phyloP scores from a whole-genome alignment of 2,329 filamentous ascomycete genomes.

The Dactylellina leptospora region DNA sequence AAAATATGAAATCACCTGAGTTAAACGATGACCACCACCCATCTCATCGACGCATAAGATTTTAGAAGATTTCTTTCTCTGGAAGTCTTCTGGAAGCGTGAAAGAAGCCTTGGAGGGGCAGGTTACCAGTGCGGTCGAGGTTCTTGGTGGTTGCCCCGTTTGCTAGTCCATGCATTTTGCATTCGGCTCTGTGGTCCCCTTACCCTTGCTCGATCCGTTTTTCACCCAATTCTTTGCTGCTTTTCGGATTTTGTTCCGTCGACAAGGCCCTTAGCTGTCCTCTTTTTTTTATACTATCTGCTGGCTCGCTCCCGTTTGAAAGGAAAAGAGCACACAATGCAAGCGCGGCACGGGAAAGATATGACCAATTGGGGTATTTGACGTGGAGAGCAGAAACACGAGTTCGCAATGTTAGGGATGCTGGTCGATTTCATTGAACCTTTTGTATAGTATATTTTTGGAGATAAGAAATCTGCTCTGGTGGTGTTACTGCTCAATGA shows the following conservation, averaged over 20 bases:
- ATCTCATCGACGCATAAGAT: constrained; percentile 25
- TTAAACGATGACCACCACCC: constrained; percentile 31
- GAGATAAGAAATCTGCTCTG: constrained; percentile 18
- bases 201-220: constrained; percentile 53
- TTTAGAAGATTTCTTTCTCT: constrained; percentile 41
- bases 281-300: constrained; percentile 6
- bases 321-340: constrained; percentile 40
- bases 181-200: constrained; percentile 57
- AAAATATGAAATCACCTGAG: constrained; percentile 39
- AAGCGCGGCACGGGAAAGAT: constrained; percentile 52
- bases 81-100: constrained; percentile 50
- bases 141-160: background rate
- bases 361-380: constrained; percentile 51
- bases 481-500: constrained; percentile 16
- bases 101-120: constrained; percentile 29
- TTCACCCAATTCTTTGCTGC: background rate
- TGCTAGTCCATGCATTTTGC: constrained; percentile 60
- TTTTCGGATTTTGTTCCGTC: constrained; percentile 48
- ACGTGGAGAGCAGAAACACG: constrained; percentile 42
- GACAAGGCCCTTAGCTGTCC: constrained; percentile 25
- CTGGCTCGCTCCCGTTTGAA: constrained; percentile 5
- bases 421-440: constrained; percentile 3
- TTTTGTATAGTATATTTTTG: constrained; percentile 20
- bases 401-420: constrained; percentile 25
- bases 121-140: background rate